Evolutionary conservation across 257 asterid species (phyloP).

Genomic region (Solanum sparsipilum): DNA sequence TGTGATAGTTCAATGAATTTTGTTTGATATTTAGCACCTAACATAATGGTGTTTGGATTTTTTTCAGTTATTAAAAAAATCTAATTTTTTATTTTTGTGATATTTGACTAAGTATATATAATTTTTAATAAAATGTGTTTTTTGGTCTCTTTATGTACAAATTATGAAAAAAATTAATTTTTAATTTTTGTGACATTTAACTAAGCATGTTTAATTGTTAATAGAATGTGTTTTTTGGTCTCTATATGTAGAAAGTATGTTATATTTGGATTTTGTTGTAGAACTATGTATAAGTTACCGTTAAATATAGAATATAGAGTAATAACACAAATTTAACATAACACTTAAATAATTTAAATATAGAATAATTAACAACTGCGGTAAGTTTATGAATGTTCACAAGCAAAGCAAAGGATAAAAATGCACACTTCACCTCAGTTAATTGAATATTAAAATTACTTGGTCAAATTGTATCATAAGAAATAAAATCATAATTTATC

Average conservation of each 20-base stretch:
- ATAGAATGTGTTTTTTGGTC: neutral
- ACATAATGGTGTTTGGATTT: neutral
- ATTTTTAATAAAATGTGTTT: neutral
- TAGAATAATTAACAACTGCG: neutral
- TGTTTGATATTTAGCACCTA: constrained; percentile 8
- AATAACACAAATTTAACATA: neutral
- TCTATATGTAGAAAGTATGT: neutral
- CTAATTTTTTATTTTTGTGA: neutral
- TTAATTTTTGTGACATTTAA: neutral
- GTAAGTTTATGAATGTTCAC: neutral
- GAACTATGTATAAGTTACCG: neutral
- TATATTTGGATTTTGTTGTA: neutral
- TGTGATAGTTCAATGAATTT: neutral
- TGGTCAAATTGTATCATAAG: neutral
- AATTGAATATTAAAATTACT: neutral
- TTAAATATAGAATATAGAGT: neutral
- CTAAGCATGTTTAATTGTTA: neutral
- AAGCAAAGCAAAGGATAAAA: neutral
- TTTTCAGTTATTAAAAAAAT: neutral
- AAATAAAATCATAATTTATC: neutral
- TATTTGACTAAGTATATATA: neutral
- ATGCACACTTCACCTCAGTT: neutral
- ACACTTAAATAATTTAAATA: neutral
- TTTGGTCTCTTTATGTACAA: neutral
- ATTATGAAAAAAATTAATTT: too few relatives aligned